Base-by-base conservation (phyloP, 2,329 filamentous ascomycete genomes). In the Purpureocillium lavendulum region DNA sequence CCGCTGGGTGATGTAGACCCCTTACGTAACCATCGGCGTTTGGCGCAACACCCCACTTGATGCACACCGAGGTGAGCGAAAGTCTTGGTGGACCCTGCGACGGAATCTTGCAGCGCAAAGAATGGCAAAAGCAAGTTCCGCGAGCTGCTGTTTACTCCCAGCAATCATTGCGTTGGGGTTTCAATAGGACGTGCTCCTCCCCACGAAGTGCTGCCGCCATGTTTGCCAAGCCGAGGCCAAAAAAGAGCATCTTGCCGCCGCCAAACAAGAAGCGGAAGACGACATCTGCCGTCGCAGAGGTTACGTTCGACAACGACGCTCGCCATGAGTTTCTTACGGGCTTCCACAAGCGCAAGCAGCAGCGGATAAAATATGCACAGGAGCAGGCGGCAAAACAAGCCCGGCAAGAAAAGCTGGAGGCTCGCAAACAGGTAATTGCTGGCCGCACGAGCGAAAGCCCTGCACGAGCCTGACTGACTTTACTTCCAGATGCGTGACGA, bases 281-380 rank as follows among this genome's bases (percentile, higher is more conserved):
- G 45, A 56, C 71, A 12, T 67, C 70, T 34, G 64, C 69, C 30
- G 70, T 86, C 44, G 86, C 89, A 55, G 87, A 94, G 59, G 83
- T 98, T 60, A 78, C 70, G 38, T 98, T 97, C 65, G 88, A 98
- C 65, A 66, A 74, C 45, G 71, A 73, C 45, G 85, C 85, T 34
- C 82, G 92, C 48, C 69, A 84, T 48, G 88, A 97, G 55, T 98
- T 86, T 58, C 72, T 98, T 42, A 96, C 88, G 0, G 92, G 92
- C 3, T 98, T 98, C 65, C 89, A 90, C 69, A 98, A 97, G 72
- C 83, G 92, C 61, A 97, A 96, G 62, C 67, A 85, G 39, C 84
- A 87, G 59, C 77, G 92, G 30, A 80, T 82, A 49, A 94, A 94
- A 66, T 71, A 82, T 61, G 90, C 90, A 2, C 84, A 92, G 56